Conservation (phyloP, 768 basidiomycete genomes). For the Chlorophyllum brunneum region DNA sequence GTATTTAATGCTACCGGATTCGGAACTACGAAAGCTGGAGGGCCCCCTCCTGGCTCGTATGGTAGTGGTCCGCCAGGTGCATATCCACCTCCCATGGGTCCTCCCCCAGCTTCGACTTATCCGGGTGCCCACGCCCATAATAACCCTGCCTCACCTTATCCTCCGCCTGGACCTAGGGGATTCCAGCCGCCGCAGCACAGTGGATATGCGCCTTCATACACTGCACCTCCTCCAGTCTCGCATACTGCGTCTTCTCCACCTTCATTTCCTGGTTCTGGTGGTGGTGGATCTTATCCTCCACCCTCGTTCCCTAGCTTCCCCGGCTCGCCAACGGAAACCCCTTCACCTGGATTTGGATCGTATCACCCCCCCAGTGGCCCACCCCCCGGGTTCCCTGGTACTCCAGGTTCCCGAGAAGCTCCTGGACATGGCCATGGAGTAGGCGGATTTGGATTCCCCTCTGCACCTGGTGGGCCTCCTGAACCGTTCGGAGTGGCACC, state of each 20-base stretch:
- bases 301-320: neutral
- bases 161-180: slow-evolving; percentile 1
- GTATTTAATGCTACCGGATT: slow-evolving; percentile 28
- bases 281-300: neutral
- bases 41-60: slow-evolving; percentile 4
- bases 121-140: slow-evolving; percentile 1
- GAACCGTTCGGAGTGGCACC: slow-evolving; percentile 17
- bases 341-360: neutral
- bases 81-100: slow-evolving; percentile 19
- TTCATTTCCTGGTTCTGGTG: slow-evolving; percentile 20
- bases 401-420: neutral
- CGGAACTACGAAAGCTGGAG: slow-evolving; percentile 21
- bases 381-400: too few species aligned
- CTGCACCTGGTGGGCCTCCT: slow-evolving; percentile 25
- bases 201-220: slow-evolving; percentile 34
- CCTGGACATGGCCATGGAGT: neutral
- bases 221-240: slow-evolving; percentile 20
- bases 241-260: slow-evolving; percentile 12
- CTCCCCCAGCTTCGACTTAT: slow-evolving; percentile 19
- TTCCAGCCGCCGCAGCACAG: slow-evolving; percentile 17
- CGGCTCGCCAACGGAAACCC: too few species aligned
- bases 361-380: too few species aligned
- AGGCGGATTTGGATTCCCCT: slow-evolving; percentile 6
- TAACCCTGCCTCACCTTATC: neutral
- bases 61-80: slow-evolving; percentile 21